Evolutionary conservation across 1,139 yeast species (phyloP).

Genomic region (Meyerozyma carpophila): DNA sequence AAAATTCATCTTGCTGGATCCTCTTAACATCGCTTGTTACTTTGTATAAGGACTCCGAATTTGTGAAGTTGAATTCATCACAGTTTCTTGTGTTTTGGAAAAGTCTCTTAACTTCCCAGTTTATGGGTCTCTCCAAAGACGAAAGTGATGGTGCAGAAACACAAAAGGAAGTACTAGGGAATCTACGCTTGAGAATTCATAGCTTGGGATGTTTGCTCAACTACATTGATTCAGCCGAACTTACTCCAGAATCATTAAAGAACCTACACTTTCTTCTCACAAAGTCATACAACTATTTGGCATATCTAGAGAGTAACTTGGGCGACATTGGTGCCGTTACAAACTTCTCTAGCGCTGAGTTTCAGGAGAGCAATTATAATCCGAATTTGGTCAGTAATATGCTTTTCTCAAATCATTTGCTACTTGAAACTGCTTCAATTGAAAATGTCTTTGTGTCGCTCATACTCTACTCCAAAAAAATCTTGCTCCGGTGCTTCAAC

Average conservation of each 20-base stretch:
- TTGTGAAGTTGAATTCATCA: slow-evolving; percentile 65
- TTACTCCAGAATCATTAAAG: slow-evolving; percentile 33
- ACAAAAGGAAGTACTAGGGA: slow-evolving; percentile 28
- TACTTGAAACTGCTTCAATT: slow-evolving; percentile 17
- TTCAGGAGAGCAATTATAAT: slow-evolving; percentile 28
- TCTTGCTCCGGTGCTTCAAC: slow-evolving; percentile 36
- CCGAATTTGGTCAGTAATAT: slow-evolving; percentile 27
- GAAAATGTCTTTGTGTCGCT: slow-evolving; percentile 28
- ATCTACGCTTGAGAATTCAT: slow-evolving; percentile 42
- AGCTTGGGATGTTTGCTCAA: slow-evolving; percentile 42
- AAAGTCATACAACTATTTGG: slow-evolving; percentile 39
- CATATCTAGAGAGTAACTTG: slow-evolving; percentile 35
- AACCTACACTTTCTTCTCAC: slow-evolving; percentile 39
- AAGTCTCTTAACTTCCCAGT: slow-evolving; percentile 54
- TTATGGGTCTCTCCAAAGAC: slow-evolving; percentile 18
- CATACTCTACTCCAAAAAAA: slow-evolving; percentile 34
- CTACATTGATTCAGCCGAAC: slow-evolving; percentile 27
- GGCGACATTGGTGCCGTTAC: slow-evolving; percentile 33
- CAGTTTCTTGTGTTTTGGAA: slow-evolving; percentile 81
- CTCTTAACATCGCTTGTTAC: slow-evolving; percentile 73
- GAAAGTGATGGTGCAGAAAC: slow-evolving; percentile 14
- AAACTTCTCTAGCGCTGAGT: slow-evolving; percentile 20
- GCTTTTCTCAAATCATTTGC: slow-evolving; percentile 22
- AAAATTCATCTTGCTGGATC: slow-evolving; percentile 54
- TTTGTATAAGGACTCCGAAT: slow-evolving; percentile 52